Evolutionary conservation across 768 basidiomycete genomes (phyloP), one percentile per base, ranked within the genome.

Genomic region (Pisolithus microcarpus): DNA sequence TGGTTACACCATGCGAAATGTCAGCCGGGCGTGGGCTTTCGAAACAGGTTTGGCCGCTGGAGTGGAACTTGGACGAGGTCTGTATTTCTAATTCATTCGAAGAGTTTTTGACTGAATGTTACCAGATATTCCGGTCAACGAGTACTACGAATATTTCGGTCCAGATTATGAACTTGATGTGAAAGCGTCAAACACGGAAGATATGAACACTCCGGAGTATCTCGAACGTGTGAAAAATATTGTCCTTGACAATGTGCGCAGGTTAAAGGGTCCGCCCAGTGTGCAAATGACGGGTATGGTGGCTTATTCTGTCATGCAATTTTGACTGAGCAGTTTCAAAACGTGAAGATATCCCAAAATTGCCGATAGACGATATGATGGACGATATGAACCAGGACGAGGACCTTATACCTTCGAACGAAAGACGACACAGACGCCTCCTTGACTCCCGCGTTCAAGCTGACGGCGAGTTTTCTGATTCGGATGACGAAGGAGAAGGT

Each of bases 111-210:
- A 58, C 52, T 11, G 23, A 24, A 19, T n/a, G 8, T 48, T 5
- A 30, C n/a, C 61, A 94, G 95, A 91, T 63, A 95, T 99, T 49
- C 96, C 96, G 2, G 86, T 94, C 56, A 99, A 98, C 62, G 96
- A 99, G 70, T 99, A 98, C 70, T 98, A 94, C 63, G 95, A 98
- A 64, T 98, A 98, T 68, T 98, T 97, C 66, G 96, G 96, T 0
- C 96, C 96, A 3, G 91, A 95, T 61, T 97, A 98, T 62, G 82
- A 93, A 64, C 78, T 99, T 30, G 91, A 99, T 64, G 96, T 99
- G 26, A 90, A 86, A 60, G 73, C 91, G 11, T 93, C 91, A 11
- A 99, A 98, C 64, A 87, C 91, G 53, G 93, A 96, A 58, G 95
- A 99, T 63, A 72, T 95, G 72, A 99, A 99, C 63, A 89, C 90